Percentiles rank a stretch among this genome's conserved stretches.
Evolutionary conservation across 768 basidiomycete genomes (phyloP).

Genomic region (Trametopsis cervina): DNA sequence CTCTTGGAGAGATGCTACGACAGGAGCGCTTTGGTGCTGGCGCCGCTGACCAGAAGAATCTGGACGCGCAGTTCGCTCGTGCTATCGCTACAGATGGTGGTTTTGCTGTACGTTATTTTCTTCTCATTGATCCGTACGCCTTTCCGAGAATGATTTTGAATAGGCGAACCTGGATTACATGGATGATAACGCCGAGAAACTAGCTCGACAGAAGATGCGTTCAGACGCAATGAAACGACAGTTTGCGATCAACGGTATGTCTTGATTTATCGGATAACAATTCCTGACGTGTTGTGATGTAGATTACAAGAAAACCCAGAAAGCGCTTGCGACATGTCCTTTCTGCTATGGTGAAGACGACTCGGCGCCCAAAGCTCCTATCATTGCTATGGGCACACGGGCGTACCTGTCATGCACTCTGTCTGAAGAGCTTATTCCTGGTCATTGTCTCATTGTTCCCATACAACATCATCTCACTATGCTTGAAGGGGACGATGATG

Average conservation of each 20-base stretch:
- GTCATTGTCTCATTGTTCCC: constrained; percentile 94
- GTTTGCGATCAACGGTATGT: constrained; percentile 88
- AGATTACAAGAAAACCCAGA: constrained; percentile 96
- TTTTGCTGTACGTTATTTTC: constrained; percentile 56
- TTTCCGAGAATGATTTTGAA: not conserved
- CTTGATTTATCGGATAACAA: not conserved
- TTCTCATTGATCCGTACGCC: not conserved
- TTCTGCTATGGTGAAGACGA: constrained; percentile 95
- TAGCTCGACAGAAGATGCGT: constrained; percentile 93
- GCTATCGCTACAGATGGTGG: constrained; percentile 85
- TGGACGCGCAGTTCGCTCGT: constrained; percentile 84
- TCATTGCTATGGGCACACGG: constrained; percentile 87
- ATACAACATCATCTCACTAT: constrained; percentile 89
- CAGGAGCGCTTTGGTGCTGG: constrained; percentile 91
- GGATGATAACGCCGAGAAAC: constrained; percentile 92
- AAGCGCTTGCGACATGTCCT: constrained; percentile 75
- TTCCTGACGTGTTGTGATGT: constrained; percentile 5
- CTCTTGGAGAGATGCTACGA: constrained; percentile 86
- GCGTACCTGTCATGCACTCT: constrained; percentile 87
- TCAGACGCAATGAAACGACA: constrained; percentile 94
- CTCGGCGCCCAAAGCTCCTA: constrained; percentile 76
- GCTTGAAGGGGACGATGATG: constrained; percentile 93
- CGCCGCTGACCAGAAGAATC: constrained; percentile 82
- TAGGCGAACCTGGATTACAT: constrained; percentile 90
- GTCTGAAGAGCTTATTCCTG: constrained; percentile 81